Percentiles rank a stretch among this genome's conserved stretches.
phyloP scores from a whole-genome alignment of 2,329 filamentous ascomycete species.

The Phialophora expanda region DNA sequence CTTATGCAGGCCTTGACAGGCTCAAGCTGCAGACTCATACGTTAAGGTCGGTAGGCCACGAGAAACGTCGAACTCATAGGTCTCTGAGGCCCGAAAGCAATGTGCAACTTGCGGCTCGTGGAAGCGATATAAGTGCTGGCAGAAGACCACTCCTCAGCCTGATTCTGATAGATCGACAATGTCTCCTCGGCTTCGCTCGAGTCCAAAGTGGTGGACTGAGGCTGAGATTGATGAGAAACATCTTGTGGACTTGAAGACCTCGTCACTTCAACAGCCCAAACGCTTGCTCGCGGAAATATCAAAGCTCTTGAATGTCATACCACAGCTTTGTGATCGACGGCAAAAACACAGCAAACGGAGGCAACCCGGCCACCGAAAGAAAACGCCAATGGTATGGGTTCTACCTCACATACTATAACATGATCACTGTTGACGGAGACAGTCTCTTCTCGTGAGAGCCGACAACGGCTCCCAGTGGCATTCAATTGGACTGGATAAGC shows the following conservation, averaged over 20 bases:
- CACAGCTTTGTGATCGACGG: background rate
- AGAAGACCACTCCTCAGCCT: background rate
- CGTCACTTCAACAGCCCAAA: background rate
- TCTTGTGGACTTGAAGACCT: background rate
- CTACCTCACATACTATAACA: background rate
- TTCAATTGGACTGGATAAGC: background rate
- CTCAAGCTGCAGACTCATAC: background rate
- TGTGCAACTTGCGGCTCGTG: background rate
- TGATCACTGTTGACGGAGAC: background rate
- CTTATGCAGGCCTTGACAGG: background rate
- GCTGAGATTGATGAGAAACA: conserved; percentile 4
- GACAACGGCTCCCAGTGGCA: background rate
- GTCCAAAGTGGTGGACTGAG: background rate
- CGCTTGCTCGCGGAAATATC: background rate
- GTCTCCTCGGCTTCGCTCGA: background rate
- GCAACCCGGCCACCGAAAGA: background rate
- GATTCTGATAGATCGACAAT: conserved; percentile 9
- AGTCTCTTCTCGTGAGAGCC: conserved; percentile 5
- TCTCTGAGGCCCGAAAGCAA: background rate
- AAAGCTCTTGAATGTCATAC: background rate
- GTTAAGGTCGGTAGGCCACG: background rate
- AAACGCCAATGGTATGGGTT: background rate
- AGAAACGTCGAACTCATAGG: background rate
- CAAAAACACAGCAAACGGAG: background rate
- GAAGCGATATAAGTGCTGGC: background rate